Evolutionary conservation across 1,139 yeast genomes (phyloP).

Genomic region (Geotrichum carabidarum): DNA sequence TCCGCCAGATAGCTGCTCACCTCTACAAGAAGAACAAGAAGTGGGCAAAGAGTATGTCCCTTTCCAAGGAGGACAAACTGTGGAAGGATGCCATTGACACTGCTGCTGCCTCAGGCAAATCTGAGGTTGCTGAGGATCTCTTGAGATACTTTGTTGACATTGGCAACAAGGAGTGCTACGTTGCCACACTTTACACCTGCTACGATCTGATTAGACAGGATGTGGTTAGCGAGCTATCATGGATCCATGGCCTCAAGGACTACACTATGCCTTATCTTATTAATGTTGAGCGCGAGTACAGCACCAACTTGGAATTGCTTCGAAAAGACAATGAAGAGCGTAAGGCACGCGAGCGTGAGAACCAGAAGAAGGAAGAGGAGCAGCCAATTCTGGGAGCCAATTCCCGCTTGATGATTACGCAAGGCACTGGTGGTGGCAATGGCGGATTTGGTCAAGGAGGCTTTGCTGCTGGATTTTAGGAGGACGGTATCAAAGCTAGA

Average conservation of each 20-base stretch:
- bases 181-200: constrained; percentile 82
- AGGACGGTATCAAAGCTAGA: too few species aligned
- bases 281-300: constrained; percentile 71
- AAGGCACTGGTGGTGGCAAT: constrained; percentile 24
- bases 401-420: constrained; percentile 34
- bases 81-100: constrained; percentile 95
- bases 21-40: constrained; percentile 91
- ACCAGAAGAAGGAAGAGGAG: constrained; percentile 45
- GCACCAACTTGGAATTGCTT: constrained; percentile 58
- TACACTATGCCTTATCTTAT: constrained; percentile 90
- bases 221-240: constrained; percentile 79
- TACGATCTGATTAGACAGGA: constrained; percentile 78
- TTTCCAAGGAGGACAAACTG: constrained; percentile 84
- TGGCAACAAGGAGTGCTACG: constrained; percentile 93
- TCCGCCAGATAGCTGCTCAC: constrained; percentile 93
- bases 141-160: constrained; percentile 91
- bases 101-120: constrained; percentile 74
- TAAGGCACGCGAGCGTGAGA: constrained; percentile 55
- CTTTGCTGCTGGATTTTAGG: background rate
- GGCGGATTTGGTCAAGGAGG: background rate
- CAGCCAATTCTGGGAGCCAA: constrained; percentile 39
- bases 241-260: constrained; percentile 79
- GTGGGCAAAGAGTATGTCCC: constrained; percentile 81
- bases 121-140: constrained; percentile 82
- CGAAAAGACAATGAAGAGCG: constrained; percentile 67